Conservation (phyloP, 352 stramenopile species). For the Pseudoperonospora humuli region DNA sequence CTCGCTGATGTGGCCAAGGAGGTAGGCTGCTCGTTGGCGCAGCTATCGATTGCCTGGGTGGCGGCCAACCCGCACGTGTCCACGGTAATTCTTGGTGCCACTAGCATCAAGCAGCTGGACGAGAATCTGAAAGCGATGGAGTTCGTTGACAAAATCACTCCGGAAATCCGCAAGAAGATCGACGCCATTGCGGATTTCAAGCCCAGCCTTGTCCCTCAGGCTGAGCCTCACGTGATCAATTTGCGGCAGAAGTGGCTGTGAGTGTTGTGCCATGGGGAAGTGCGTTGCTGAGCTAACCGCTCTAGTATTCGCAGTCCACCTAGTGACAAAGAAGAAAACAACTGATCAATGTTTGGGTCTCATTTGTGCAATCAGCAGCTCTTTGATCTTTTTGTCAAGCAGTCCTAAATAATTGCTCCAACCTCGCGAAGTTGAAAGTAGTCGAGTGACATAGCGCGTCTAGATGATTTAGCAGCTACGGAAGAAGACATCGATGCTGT, state of each 20-base stretch:
- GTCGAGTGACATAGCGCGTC: too few relatives aligned
- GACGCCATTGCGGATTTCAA: conserved; percentile 52
- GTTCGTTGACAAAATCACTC: conserved; percentile 63
- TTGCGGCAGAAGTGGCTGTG: conserved; percentile 5
- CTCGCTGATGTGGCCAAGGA: conserved; percentile 51
- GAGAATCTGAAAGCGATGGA: conserved; percentile 67
- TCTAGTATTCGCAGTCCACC: too few relatives aligned
- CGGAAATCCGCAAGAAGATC: conserved; percentile 56
- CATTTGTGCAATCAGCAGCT: too few relatives aligned
- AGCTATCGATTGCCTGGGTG: conserved; percentile 57
- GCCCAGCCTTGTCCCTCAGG: background rate
- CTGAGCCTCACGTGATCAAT: conserved; percentile 16
- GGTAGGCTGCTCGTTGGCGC: conserved; percentile 45
- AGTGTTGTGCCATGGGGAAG: conserved; percentile 1
- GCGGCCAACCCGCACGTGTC: conserved; percentile 49
- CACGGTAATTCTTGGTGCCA: conserved; percentile 54
- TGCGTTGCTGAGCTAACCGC: background rate
- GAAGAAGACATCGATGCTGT: conserved; percentile 27
- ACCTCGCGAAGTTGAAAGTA: too few relatives aligned
- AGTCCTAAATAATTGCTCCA: too few relatives aligned
- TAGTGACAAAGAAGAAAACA: too few relatives aligned
- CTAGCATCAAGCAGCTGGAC: conserved; percentile 55
- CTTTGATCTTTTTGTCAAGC: too few relatives aligned
- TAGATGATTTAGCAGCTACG: too few relatives aligned
- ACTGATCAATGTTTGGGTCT: too few relatives aligned